phyloP scores from a whole-genome alignment of 2,329 filamentous ascomycete genomes.

The Scleromitrula shiraiana region DNA sequence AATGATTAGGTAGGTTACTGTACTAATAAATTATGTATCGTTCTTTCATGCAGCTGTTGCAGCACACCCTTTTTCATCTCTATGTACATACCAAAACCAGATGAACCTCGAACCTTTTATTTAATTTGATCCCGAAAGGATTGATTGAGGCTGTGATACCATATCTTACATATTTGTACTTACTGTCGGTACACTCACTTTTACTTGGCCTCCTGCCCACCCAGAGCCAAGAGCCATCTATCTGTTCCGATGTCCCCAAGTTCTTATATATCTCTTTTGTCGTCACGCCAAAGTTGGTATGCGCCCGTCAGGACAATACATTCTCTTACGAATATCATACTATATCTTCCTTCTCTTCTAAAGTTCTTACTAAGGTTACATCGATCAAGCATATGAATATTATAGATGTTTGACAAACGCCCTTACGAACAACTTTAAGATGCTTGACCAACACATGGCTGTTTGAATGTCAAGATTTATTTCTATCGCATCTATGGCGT shows the following conservation, averaged over 20 bases:
- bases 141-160: conserved; percentile 8
- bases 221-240: neutral
- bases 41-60: neutral
- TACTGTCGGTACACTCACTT: too few relatives aligned
- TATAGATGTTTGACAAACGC: neutral
- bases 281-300: too few relatives aligned
- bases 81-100: neutral
- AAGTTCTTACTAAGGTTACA: too few relatives aligned
- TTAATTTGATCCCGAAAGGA: conserved; percentile 3
- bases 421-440: neutral
- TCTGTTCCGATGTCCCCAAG: too few relatives aligned
- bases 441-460: neutral
- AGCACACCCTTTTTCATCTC: neutral
- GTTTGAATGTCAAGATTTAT: neutral
- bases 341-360: neutral
- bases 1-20: neutral
- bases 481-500: neutral
- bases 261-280: too few relatives aligned
- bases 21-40: neutral
- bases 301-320: too few relatives aligned
- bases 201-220: neutral
- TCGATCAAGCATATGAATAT: neutral
- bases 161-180: too few relatives aligned
- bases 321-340: too few relatives aligned
- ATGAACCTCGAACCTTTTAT: conserved; percentile 3